A percentile compares a stretch with the other conserved stretches of the same genome.
Conservation (phyloP, 768 basidiomycete genomes). For the Mycena galericulata region DNA sequence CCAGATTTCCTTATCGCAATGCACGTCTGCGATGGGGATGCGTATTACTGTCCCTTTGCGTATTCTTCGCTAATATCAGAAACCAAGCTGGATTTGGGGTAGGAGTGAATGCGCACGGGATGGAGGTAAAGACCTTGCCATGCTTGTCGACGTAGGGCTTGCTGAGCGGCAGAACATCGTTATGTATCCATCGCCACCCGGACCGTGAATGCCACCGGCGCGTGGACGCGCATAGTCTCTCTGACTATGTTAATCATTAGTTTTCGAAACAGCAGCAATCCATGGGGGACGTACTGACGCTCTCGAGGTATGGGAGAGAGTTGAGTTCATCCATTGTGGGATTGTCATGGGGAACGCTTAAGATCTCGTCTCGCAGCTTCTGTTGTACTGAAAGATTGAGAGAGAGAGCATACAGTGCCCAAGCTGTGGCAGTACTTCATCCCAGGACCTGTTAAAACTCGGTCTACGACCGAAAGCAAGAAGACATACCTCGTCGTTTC, state of each 20-base stretch:
- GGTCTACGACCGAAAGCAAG: background rate
- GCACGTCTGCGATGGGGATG: constrained; percentile 65
- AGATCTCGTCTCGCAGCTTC: background rate
- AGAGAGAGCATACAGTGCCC: background rate
- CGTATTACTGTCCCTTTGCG: constrained; percentile 56
- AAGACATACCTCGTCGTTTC: background rate
- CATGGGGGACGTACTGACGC: background rate
- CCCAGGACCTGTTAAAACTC: background rate
- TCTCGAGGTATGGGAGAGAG: constrained; percentile 52
- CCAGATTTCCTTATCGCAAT: constrained; percentile 66
- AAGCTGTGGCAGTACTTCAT: background rate
- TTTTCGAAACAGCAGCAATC: background rate
- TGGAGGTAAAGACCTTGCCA: constrained; percentile 53
- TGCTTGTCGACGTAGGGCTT: constrained; percentile 57
- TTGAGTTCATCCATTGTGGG: constrained; percentile 58
- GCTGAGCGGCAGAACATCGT: constrained; percentile 62
- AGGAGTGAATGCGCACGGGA: constrained; percentile 37
- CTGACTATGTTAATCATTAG: constrained; percentile 53
- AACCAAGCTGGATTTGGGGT: background rate
- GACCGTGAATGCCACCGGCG: constrained; percentile 59
- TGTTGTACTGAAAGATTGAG: background rate
- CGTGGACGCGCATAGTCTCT: constrained; percentile 67
- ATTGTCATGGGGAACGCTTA: constrained; percentile 31
- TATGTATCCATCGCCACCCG: constrained; percentile 53
- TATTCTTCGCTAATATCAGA: constrained; percentile 40